These are phyloP conservation scores for Penicillium pancosmium DNA, from an alignment of 495 filamentous ascomycete species.

Conservation along the genomic window DNA sequence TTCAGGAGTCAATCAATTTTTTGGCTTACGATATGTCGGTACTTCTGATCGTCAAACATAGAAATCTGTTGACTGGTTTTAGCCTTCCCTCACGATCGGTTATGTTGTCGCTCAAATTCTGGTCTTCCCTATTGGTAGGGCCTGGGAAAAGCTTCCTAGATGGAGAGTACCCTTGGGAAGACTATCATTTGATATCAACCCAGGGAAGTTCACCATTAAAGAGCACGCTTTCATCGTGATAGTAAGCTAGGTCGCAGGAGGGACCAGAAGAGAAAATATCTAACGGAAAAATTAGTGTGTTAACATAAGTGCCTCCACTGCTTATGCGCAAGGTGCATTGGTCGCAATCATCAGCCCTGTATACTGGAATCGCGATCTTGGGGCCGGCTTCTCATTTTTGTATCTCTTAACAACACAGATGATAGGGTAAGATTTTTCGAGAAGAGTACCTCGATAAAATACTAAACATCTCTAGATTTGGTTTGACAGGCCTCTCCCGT, in stretches of 20 bases:
- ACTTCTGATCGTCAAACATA: not conserved
- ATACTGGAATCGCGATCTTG: slow-evolving; percentile 65
- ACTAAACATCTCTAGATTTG: slow-evolving; percentile 30
- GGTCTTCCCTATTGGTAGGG: slow-evolving; percentile 56
- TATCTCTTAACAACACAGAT: slow-evolving; percentile 66
- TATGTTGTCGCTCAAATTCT: slow-evolving; percentile 66
- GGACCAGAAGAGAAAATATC: not conserved
- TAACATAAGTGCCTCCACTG: slow-evolving; percentile 37
- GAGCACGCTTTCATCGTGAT: slow-evolving; percentile 72
- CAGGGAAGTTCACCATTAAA: slow-evolving; percentile 69
- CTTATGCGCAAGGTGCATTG: slow-evolving; percentile 64
- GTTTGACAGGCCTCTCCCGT: slow-evolving; percentile 64
- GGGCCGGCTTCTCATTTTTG: slow-evolving; percentile 62
- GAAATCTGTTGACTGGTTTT: slow-evolving; percentile 40
- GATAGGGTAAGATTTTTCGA: slow-evolving; percentile 49
- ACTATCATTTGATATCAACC: slow-evolving; percentile 53
- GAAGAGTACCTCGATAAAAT: not conserved
- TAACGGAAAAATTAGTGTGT: slow-evolving; percentile 24
- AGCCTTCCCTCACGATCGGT: slow-evolving; percentile 79
- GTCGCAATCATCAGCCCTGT: slow-evolving; percentile 52
- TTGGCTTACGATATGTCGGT: slow-evolving; percentile 31
- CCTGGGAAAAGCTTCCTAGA: slow-evolving; percentile 54
- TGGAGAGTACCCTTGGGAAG: slow-evolving; percentile 63
- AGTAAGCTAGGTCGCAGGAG: slow-evolving; percentile 30
- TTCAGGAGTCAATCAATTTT: slow-evolving; percentile 32